A percentile compares a stretch with the other conserved stretches of the same genome.
Conservation (phyloP, 2,329 filamentous ascomycete species). For the Exophiala calicioides region DNA sequence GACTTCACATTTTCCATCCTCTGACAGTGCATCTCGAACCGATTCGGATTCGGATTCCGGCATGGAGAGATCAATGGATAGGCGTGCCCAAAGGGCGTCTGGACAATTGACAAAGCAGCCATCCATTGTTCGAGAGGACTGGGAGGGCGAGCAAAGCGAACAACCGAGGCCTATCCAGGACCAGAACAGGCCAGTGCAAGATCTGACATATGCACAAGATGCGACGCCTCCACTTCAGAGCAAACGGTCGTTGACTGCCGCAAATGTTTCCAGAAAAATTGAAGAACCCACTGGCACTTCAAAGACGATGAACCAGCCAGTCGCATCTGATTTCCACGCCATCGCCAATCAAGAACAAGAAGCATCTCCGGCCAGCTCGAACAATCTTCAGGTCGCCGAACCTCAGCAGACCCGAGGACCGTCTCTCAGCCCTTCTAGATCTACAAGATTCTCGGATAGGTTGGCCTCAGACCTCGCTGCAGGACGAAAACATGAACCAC, state of each 20-base stretch:
- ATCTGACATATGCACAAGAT: constrained; percentile 4
- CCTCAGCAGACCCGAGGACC: constrained; percentile 33
- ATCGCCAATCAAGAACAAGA: constrained; percentile 2
- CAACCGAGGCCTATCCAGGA: constrained; percentile 5
- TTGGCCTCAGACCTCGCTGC: constrained; percentile 50
- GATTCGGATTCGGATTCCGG: constrained; percentile 36
- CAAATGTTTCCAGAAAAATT: constrained; percentile 33
- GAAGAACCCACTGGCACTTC: constrained; percentile 16
- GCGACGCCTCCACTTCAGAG: constrained; percentile 1
- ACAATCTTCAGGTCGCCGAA: constrained; percentile 16
- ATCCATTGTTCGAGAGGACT: constrained; percentile 45
- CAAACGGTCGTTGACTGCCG: constrained; percentile 22
- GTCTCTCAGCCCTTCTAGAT: constrained; percentile 55
- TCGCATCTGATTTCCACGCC: constrained; percentile 4
- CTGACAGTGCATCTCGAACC: constrained; percentile 20
- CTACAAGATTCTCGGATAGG: constrained; percentile 58
- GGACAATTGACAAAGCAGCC: constrained; percentile 39
- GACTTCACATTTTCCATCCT: constrained; percentile 15
- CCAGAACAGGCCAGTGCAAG: constrained; percentile 2
- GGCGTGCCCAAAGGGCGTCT: constrained; percentile 31
- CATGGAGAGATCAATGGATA: constrained; percentile 28
- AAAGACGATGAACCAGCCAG: constrained; percentile 9
- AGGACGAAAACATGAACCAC: constrained; percentile 58
- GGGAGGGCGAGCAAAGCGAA: constrained; percentile 41
- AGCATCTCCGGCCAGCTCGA: constrained; percentile 2